phyloP scores from a whole-genome alignment of 352 stramenopile genomes.

The Phytopythium oedochilum region DNA sequence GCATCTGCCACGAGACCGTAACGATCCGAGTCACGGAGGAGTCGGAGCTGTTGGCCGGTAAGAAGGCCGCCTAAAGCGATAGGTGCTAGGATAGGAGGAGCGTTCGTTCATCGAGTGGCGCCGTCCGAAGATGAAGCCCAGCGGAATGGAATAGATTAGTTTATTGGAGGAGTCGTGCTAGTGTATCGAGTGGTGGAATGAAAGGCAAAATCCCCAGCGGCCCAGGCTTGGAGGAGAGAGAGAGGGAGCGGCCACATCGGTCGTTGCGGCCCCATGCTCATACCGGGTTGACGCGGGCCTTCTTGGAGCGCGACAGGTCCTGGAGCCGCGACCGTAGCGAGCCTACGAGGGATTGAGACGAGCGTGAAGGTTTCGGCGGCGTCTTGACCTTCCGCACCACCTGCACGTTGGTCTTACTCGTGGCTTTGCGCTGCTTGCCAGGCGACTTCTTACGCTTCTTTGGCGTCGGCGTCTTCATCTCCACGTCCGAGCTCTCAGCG shows the following conservation, averaged over 20 bases:
- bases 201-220: background rate
- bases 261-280: conserved; percentile 10
- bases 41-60: conserved; percentile 4
- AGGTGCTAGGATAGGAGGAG: background rate
- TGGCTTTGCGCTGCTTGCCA: conserved; percentile 55
- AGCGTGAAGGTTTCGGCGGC: conserved; percentile 30
- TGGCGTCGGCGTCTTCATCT: conserved; percentile 26
- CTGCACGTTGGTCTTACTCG: conserved; percentile 32
- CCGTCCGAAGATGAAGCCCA: background rate
- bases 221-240: too few relatives aligned
- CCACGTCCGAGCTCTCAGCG: conserved; percentile 16
- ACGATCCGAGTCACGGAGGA: conserved; percentile 35
- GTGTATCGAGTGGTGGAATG: background rate
- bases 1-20: conserved; percentile 65
- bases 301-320: conserved; percentile 47
- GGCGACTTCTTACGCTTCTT: conserved; percentile 32
- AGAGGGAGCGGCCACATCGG: background rate
- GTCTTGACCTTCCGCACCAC: conserved; percentile 29
- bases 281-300: conserved; percentile 37
- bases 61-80: conserved; percentile 1
- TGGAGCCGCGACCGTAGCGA: conserved; percentile 42
- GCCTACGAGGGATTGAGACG: conserved; percentile 41
- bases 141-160: conserved; percentile 4
- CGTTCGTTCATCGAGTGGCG: background rate
- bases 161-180: conserved; percentile 1